Base-by-base conservation (phyloP, 768 basidiomycete genomes). In the Rickenella mellea region DNA sequence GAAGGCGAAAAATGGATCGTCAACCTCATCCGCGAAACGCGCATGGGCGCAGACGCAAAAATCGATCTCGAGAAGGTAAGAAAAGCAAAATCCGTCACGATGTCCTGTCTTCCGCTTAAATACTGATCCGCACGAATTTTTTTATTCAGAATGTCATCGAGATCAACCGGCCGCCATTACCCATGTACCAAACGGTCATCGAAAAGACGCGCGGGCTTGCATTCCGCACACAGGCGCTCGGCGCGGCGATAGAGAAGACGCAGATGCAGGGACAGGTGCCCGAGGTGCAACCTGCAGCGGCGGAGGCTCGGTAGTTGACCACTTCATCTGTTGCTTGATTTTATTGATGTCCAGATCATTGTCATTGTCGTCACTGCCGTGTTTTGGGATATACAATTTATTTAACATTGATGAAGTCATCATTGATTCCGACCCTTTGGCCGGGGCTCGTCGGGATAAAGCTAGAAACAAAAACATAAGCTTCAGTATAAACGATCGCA, bases 1-100 rank as follows among this genome's bases (percentile, higher is more conserved):
- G 96, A 98, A 57, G 96, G 94, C 39, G 96, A 99, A 59, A 94
- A 94, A 55, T 99, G 94, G 94, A 94, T 98, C 48, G 96, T 98
- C 54, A 97, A 98, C 68, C 83, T 98, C 47, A 96, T 98, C 54
- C 80, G 96, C 26, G 96, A 98, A 63, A 94, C 93, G 5, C 77
- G 91, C 35, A 90, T 94, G 84, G 90, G 90, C 11, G 83, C 88
- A 1, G 94, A 98, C 52, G 94, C 94, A 40, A 96, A 94, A 68
- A 97, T 98, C 46, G 94, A 98, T 61, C 71, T 98, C 21, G 91
- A 93, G 63, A 91, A 94, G 71, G 91, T 87, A 47, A 28, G 67
- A n/a, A n/a, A n/a, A n/a, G n/a, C n/a, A n/a, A n/a, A n/a, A n/a
- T 11, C 12, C 2, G 26, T 15, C 33, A 12, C 21, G 37, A 3